phyloP scores from a whole-genome alignment of 2,329 filamentous ascomycete genomes.

The Ceratocystis diversiconidia region DNA sequence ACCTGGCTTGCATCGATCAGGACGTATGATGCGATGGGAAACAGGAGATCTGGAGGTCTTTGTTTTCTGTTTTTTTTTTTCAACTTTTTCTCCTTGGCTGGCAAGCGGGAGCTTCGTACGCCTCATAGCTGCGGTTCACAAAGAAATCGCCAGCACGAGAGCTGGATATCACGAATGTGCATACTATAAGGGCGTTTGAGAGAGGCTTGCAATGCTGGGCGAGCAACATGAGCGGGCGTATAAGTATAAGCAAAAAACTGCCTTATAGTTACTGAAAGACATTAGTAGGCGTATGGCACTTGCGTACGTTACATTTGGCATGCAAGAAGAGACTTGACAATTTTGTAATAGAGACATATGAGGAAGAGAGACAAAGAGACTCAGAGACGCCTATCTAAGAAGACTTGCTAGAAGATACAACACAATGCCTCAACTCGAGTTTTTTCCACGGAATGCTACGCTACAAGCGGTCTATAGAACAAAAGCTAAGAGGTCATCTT shows the following conservation, averaged over 20 bases:
- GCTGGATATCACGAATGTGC: neutral
- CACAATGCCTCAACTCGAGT: too few species aligned
- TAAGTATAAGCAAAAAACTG: neutral
- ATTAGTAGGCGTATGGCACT: neutral
- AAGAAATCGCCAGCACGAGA: neutral
- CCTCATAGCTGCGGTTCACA: neutral
- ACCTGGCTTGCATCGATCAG: neutral
- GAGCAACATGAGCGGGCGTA: neutral
- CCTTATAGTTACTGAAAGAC: neutral
- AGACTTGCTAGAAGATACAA: neutral
- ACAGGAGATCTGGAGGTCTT: neutral
- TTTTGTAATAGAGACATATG: neutral
- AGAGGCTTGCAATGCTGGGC: neutral
- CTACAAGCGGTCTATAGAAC: too few species aligned
- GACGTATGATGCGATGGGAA: neutral
- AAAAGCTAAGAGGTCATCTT: too few species aligned
- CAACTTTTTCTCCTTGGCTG: neutral
- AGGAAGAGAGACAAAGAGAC: neutral
- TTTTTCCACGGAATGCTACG: too few species aligned
- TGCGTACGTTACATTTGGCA: conserved; percentile 1
- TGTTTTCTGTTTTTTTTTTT: neutral
- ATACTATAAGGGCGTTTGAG: neutral
- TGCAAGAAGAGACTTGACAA: neutral
- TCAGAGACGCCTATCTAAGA: neutral
- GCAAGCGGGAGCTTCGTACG: neutral